Percentiles rank a stretch among this genome's conserved stretches.
These are phyloP conservation scores for Exophiala bonariae DNA, from an alignment of 2,329 filamentous ascomycete genomes.

Conservation along the genomic window DNA sequence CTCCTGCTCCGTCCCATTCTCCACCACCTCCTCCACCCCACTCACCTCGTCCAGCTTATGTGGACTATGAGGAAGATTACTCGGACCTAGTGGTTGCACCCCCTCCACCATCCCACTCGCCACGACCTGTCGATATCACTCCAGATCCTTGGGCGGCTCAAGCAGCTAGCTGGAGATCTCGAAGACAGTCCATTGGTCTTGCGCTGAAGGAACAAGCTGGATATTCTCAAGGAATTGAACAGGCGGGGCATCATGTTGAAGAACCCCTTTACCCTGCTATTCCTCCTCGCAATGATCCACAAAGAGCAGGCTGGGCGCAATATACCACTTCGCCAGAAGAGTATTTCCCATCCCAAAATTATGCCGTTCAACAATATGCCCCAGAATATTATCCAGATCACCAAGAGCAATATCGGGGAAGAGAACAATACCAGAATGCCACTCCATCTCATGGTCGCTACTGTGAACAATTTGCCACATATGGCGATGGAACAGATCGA, in stretches of 20 bases:
- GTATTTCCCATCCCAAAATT: conserved; percentile 3
- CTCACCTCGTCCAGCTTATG: conserved; percentile 20
- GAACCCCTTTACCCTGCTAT: conserved; percentile 20
- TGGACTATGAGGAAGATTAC: conserved; percentile 17
- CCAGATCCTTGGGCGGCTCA: conserved; percentile 23
- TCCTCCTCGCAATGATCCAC: conserved; percentile 9
- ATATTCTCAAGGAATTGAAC: conserved; percentile 1
- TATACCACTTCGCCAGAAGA: neutral
- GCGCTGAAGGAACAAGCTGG: conserved; percentile 10
- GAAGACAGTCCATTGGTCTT: conserved; percentile 14
- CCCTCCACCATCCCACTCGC: conserved; percentile 28
- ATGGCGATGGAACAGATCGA: no score
- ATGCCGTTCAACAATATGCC: neutral
- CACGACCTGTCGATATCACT: conserved; percentile 23
- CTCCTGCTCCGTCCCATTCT: neutral
- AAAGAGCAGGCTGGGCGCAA: conserved; percentile 1
- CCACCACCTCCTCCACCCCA: conserved; percentile 26
- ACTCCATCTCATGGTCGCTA: no score
- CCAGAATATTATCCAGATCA: neutral
- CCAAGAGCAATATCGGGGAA: neutral
- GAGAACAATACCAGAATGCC: no score
- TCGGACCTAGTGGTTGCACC: conserved; percentile 14
- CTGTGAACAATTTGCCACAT: no score
- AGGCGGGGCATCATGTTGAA: conserved; percentile 1
- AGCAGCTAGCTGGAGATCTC: conserved; percentile 22